phyloP scores from a whole-genome alignment of 2,329 filamentous ascomycete genomes.

The Diaporthe citriasiana region DNA sequence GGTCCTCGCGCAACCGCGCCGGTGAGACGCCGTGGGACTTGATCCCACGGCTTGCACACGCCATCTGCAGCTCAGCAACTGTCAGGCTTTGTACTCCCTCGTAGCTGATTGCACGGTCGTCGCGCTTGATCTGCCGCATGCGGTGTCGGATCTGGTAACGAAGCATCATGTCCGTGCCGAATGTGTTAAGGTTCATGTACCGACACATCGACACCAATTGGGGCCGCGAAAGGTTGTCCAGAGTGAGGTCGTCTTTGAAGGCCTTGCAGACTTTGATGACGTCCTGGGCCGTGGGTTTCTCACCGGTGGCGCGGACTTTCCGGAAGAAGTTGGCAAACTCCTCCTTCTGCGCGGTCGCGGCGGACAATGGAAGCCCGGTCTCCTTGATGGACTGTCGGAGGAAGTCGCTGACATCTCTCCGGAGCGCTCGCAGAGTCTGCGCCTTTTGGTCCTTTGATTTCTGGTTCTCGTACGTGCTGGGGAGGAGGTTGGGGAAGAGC shows the following conservation, averaged over 20 bases:
- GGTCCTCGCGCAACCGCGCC: slow-evolving; percentile 86
- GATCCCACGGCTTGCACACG: slow-evolving; percentile 91
- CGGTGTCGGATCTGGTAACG: slow-evolving; percentile 97
- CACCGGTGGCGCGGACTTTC: slow-evolving; percentile 92
- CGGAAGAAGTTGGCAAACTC: slow-evolving; percentile 98
- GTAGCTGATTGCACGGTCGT: slow-evolving; percentile 93
- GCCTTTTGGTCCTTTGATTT: slow-evolving; percentile 93
- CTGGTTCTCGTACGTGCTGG: slow-evolving; percentile 95
- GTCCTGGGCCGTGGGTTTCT: slow-evolving; percentile 88
- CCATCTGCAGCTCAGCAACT: slow-evolving; percentile 92
- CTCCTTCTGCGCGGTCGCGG: slow-evolving; percentile 87
- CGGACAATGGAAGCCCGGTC: slow-evolving; percentile 90
- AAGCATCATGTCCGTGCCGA: slow-evolving; percentile 97
- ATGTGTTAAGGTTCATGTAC: slow-evolving; percentile 98
- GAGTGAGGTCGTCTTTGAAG: slow-evolving; percentile 96
- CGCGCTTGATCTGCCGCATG: slow-evolving; percentile 99
- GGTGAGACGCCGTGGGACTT: slow-evolving; percentile 94
- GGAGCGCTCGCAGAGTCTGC: slow-evolving; percentile 81
- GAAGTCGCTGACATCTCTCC: slow-evolving; percentile 94
- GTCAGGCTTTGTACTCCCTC: slow-evolving; percentile 94
- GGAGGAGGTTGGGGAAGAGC: slow-evolving; percentile 96
- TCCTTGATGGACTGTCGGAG: slow-evolving; percentile 90
- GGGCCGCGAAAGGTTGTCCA: slow-evolving; percentile 96
- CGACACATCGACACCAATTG: slow-evolving; percentile 98
- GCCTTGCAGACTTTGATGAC: slow-evolving; percentile 99